These are phyloP conservation scores for Stereum hirsutum DNA, from an alignment of 1,284 basidiomycete species.

Conservation along the genomic window DNA sequence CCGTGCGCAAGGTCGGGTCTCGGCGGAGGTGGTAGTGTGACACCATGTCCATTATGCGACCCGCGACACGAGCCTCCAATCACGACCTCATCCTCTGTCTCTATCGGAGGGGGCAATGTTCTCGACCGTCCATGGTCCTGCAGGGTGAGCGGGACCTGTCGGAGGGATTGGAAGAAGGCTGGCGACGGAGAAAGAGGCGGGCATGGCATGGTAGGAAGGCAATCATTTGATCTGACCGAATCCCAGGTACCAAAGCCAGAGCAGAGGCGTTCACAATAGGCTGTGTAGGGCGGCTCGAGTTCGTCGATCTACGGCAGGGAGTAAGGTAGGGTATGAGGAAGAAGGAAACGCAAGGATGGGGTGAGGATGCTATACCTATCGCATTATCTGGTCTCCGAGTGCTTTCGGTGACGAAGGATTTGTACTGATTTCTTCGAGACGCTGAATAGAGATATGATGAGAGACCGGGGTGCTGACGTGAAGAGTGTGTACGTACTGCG, in stretches of 20 bases:
- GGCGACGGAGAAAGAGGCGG: constrained; percentile 60
- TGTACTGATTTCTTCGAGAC: constrained; percentile 89
- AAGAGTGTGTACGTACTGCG: constrained; percentile 37
- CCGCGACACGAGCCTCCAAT: constrained; percentile 19
- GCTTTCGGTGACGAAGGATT: constrained; percentile 93
- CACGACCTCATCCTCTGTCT: constrained; percentile 43
- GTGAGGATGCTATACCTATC: constrained; percentile 68
- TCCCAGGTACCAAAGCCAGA: constrained; percentile 80
- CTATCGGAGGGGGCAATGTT: constrained; percentile 21
- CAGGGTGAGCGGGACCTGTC: constrained; percentile 24
- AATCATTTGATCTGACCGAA: constrained; percentile 67
- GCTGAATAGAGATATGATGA: constrained; percentile 36
- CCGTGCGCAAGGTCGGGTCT: constrained; percentile 17
- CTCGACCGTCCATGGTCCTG: constrained; percentile 76
- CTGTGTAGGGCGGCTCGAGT: constrained; percentile 79
- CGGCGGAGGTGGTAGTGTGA: constrained; percentile 8
- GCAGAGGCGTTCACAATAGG: constrained; percentile 69
- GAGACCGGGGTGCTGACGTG: background rate
- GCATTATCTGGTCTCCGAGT: constrained; percentile 92
- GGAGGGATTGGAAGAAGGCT: constrained; percentile 48
- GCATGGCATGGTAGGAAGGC: constrained; percentile 61
- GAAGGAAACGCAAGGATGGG: too few species aligned
- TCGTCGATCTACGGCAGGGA: constrained; percentile 67
- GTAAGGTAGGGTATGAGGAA: constrained; percentile 2
- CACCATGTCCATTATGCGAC: too few species aligned